phyloP scores from a whole-genome alignment of 768 basidiomycete species.

The Postia placenta region DNA sequence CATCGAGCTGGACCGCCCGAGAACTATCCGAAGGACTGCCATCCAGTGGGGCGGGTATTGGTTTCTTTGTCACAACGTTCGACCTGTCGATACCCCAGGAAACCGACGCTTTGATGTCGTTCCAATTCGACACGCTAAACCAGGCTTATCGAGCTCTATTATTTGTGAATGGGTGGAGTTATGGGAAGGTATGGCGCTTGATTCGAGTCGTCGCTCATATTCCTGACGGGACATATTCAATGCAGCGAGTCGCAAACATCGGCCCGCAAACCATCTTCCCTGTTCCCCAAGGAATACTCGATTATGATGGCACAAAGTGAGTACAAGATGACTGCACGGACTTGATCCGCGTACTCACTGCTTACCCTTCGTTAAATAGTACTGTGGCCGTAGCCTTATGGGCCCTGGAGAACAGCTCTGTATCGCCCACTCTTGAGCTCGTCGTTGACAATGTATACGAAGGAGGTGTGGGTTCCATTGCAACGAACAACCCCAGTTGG shows the following conservation, averaged over 20 bases:
- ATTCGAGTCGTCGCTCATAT: not conserved
- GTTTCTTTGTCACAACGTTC: conserved; percentile 79
- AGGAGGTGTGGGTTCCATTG: conserved; percentile 57
- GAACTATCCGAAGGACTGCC: conserved; percentile 57
- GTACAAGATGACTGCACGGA: too few relatives aligned
- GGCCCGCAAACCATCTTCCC: conserved; percentile 75
- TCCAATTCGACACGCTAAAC: conserved; percentile 57
- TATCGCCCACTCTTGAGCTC: conserved; percentile 49
- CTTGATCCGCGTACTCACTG: too few relatives aligned
- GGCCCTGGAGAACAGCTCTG: conserved; percentile 46
- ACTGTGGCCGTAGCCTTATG: conserved; percentile 56
- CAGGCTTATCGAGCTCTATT: conserved; percentile 68
- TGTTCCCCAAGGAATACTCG: conserved; percentile 73
- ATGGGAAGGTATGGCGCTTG: conserved; percentile 63
- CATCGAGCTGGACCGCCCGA: conserved; percentile 50
- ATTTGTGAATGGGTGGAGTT: conserved; percentile 88
- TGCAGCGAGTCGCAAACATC: conserved; percentile 25
- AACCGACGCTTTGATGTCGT: conserved; percentile 66
- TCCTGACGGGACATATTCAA: not conserved
- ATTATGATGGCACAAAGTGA: conserved; percentile 69
- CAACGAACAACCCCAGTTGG: conserved; percentile 56
- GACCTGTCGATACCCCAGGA: conserved; percentile 50
- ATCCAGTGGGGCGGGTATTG: conserved; percentile 54
- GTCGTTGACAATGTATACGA: conserved; percentile 52
- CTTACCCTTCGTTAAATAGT: conserved; percentile 7